Conservation (phyloP, 2,329 filamentous ascomycete species). For the Ophiostoma triangulosporum region DNA sequence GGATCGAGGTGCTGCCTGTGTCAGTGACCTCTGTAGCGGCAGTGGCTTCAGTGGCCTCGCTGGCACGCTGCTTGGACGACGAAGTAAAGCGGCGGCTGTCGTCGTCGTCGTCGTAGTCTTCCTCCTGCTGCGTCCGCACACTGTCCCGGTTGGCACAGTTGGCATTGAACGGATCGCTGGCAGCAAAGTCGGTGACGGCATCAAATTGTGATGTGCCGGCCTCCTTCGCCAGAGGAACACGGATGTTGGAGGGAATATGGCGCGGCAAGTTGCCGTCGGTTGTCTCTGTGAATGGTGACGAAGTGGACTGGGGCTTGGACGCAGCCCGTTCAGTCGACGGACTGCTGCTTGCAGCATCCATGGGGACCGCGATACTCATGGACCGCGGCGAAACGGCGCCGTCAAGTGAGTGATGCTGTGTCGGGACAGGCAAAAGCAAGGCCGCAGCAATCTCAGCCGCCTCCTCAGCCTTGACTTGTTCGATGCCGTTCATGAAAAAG, state of each 20-base stretch:
- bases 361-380: conserved; percentile 25
- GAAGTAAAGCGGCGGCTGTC: conserved; percentile 27
- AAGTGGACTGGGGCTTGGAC: too few species aligned
- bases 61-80: conserved; percentile 36
- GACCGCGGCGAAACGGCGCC: conserved; percentile 32
- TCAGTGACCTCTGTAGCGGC: conserved; percentile 44
- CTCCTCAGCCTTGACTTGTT: conserved; percentile 42
- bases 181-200: conserved; percentile 32
- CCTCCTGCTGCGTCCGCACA: neutral
- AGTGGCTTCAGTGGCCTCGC: conserved; percentile 36
- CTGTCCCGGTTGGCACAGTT: conserved; percentile 8
- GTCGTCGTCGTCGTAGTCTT: neutral
- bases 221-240: conserved; percentile 26
- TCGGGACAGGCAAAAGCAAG: conserved; percentile 1
- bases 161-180: conserved; percentile 35
- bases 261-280: conserved; percentile 14
- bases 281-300: neutral
- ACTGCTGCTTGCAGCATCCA: neutral
- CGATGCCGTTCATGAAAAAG: conserved; percentile 57
- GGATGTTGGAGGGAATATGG: conserved; percentile 23
- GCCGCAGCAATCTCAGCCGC: conserved; percentile 27
- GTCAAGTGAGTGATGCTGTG: conserved; percentile 21
- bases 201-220: conserved; percentile 33
- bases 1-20: conserved; percentile 40
- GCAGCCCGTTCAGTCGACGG: neutral